Conservation (phyloP, 257 asterid genomes). For the Plantago major region DNA sequence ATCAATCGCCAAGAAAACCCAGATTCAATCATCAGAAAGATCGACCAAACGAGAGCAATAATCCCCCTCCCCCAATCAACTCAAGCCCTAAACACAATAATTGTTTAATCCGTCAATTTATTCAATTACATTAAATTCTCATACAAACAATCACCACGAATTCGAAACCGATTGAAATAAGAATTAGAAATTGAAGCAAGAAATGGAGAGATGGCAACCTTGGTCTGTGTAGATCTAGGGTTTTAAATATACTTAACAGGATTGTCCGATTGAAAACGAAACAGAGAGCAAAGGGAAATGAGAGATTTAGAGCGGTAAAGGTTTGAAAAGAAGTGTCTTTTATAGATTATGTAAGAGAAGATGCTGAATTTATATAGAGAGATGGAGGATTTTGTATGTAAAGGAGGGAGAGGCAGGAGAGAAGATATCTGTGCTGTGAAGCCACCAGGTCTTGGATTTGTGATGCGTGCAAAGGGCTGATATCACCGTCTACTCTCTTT, state of each 20-base stretch:
- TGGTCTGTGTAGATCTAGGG: neutral
- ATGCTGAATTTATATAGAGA: conserved; percentile 21
- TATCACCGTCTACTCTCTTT: conserved; percentile 17
- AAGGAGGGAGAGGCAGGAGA: conserved; percentile 4
- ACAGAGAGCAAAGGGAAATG: neutral
- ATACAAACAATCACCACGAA: too few relatives aligned
- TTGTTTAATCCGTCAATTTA: too few relatives aligned
- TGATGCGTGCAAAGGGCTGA: conserved; percentile 14
- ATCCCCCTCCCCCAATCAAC: neutral
- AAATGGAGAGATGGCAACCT: neutral
- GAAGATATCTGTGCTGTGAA: conserved; percentile 20
- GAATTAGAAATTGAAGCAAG: too few relatives aligned
- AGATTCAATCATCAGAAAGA: neutral
- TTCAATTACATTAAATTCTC: too few relatives aligned
- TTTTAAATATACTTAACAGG: too few relatives aligned
- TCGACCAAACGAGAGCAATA: neutral
- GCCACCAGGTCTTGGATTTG: conserved; percentile 15
- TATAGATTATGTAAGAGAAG: conserved; percentile 34
- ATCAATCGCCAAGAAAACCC: conserved; percentile 12
- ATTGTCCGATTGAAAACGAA: neutral
- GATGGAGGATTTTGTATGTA: too few relatives aligned
- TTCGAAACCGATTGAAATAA: too few relatives aligned
- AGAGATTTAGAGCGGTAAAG: conserved; percentile 35
- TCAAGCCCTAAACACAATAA: neutral
- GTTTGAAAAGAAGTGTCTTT: conserved; percentile 35